Evolutionary conservation across 2,329 filamentous ascomycete genomes (phyloP), one percentile per base, ranked within the genome.

Genomic region (Botrytis hyacinthi): DNA sequence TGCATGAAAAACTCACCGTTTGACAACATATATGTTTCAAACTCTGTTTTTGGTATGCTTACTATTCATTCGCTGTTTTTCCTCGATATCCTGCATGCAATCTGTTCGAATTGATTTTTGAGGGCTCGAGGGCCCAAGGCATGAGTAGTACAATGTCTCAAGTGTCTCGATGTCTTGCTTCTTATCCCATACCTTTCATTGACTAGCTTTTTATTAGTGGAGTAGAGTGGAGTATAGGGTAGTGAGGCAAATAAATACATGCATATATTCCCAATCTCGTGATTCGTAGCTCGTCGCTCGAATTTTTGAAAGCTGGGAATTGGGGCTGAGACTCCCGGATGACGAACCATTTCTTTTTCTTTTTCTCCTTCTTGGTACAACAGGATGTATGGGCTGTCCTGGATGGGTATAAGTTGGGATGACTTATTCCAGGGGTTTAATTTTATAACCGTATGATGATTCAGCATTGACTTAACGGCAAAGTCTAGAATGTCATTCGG

Each of bases 1-100:
- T 62, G 60, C 60, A 62, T 40, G 35, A 61, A 61, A 61, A 61
- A 40, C 59, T 61, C 35, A 61, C 59, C 59, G 59, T 61, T 61
- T 61, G 35, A 61, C 59, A 40, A 61, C 59, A 61, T 61, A 40
- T 40, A 18, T 62, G 60, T 62, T 40, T 62, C 60, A 62, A 62
- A 62, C 60, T 62, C 26, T 62, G 37, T 62, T 62, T 40, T 26
- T 40, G 26, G 37, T 35, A 42, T n/a, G n/a, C 59, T 61, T 35
- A 9, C 20, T 40, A 5, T 8, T 62, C 32, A 42, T 42, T 62
- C 35, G 60, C 37, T 42, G 37, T 18, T 62, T 35, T 40, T 42
- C 60, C 35, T n/a, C 35, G 26, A n/a, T n/a, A 26, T 62, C 42
- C 37, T 40, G 37, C 60, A 42, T 62, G 14, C 22, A 40, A 40